A percentile compares a stretch with the other conserved stretches of the same genome.
Conservation (phyloP, 1,139 yeast genomes). For the Pichia sp. region DNA sequence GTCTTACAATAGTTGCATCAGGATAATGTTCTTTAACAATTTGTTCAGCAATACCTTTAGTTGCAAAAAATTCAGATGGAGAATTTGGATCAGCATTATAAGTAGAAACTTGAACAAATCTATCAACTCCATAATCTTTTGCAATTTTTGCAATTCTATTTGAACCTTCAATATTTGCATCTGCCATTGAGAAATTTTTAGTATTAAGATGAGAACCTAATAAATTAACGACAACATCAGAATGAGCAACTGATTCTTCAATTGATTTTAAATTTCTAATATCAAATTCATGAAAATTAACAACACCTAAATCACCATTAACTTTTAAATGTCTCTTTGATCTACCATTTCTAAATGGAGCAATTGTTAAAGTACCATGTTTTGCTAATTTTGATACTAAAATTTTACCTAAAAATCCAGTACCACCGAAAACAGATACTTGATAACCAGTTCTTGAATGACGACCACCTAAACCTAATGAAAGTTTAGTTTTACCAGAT, state of each 20-base stretch:
- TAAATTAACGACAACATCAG: constrained; percentile 78
- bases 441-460: constrained; percentile 89
- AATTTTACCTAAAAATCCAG: constrained; percentile 75
- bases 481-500: constrained; percentile 64
- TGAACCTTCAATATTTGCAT: constrained; percentile 74
- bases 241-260: constrained; percentile 71
- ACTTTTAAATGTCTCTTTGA: constrained; percentile 76
- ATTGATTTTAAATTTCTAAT: constrained; percentile 71
- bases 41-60: constrained; percentile 77
- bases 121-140: constrained; percentile 66
- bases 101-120: constrained; percentile 74
- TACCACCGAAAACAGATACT: constrained; percentile 83
- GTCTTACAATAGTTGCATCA: constrained; percentile 79
- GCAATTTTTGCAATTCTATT: constrained; percentile 72
- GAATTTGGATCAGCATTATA: constrained; percentile 72
- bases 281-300: constrained; percentile 78
- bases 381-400: constrained; percentile 67
- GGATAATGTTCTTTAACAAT: constrained; percentile 64
- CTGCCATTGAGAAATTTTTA: constrained; percentile 77
- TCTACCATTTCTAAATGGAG: constrained; percentile 77
- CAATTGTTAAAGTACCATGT: constrained; percentile 74
- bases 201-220: constrained; percentile 75
- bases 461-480: constrained; percentile 75
- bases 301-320: constrained; percentile 83
- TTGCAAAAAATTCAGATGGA: constrained; percentile 63